These are phyloP conservation scores for Mycena crocata DNA, from an alignment of 768 basidiomycete species.

Conservation along the genomic window DNA sequence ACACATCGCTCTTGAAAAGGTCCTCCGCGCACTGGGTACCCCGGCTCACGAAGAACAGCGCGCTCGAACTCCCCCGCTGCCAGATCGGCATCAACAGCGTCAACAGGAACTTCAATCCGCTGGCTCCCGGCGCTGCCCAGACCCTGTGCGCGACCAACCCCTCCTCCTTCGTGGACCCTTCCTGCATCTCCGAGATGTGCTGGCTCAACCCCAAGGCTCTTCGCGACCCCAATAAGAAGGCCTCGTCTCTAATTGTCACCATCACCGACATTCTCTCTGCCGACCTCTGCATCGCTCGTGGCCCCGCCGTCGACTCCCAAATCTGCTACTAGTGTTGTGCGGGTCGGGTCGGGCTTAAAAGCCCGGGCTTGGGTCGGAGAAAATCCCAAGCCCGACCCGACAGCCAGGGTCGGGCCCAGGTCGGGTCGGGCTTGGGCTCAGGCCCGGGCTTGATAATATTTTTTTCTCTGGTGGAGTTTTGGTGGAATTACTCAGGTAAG, in stretches of 20 bases:
- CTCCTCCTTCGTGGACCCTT: background rate
- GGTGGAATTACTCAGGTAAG: no score
- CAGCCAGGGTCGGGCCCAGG: no score
- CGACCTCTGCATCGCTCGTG: background rate
- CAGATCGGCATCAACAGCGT: background rate
- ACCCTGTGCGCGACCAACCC: background rate
- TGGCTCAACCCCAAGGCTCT: no score
- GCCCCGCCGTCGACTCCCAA: background rate
- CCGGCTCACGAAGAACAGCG: background rate
- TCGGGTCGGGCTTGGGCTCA: no score
- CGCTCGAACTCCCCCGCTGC: background rate
- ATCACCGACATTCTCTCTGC: background rate
- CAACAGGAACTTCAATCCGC: background rate
- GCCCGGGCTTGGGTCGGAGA: no score
- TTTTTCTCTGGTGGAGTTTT: no score
- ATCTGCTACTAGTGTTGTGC: no score
- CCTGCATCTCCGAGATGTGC: background rate
- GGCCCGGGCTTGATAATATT: no score
- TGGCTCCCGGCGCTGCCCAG: background rate
- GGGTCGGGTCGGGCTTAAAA: no score
- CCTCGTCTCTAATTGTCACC: background rate
- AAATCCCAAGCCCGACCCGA: no score
- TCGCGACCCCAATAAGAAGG: constrained; percentile 5
- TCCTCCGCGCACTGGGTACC: background rate
- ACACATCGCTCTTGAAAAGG: background rate